phyloP scores from a whole-genome alignment of 1,284 basidiomycete species.

The Sporisorium iseilematis-ciliati region DNA sequence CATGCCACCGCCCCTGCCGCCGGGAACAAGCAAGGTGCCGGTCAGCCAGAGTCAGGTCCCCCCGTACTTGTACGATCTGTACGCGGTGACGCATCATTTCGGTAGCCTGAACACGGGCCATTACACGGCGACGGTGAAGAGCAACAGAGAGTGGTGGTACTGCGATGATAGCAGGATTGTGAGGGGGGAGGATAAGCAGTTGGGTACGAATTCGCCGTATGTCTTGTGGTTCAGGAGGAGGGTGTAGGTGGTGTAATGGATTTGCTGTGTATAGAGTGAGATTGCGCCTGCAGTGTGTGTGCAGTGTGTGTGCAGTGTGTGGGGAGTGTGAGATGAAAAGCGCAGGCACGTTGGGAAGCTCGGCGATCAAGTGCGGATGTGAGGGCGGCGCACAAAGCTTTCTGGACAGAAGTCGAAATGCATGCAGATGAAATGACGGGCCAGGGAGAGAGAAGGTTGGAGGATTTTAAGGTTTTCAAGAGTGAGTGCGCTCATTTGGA shows the following conservation, averaged over 20 bases:
- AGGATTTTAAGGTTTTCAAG: too few relatives aligned
- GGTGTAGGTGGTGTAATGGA: neutral
- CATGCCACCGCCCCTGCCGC: conserved; percentile 77
- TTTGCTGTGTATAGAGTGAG: neutral
- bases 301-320: neutral
- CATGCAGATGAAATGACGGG: too few relatives aligned
- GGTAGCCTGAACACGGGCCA: conserved; percentile 68
- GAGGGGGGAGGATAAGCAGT: conserved; percentile 55
- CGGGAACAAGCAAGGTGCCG: conserved; percentile 34
- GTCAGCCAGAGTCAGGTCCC: conserved; percentile 57
- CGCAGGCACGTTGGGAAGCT: too few relatives aligned
- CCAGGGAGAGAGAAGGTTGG: too few relatives aligned
- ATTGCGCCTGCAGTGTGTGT: neutral
- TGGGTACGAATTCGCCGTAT: conserved; percentile 62
- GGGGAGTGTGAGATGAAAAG: too few relatives aligned
- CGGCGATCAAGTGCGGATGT: too few relatives aligned
- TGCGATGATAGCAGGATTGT: conserved; percentile 64
- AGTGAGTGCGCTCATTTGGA: too few relatives aligned
- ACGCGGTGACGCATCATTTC: conserved; percentile 70
- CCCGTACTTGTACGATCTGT: conserved; percentile 71
- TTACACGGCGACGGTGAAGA: conserved; percentile 67
- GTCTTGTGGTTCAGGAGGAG: conserved; percentile 63
- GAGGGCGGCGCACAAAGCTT: too few relatives aligned
- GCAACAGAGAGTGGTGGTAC: conserved; percentile 63
- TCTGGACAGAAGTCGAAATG: too few relatives aligned